Evolutionary conservation across 106 monocot species (phyloP), one percentile per base, ranked within the genome.

Genomic region (Dioscorea alata): DNA sequence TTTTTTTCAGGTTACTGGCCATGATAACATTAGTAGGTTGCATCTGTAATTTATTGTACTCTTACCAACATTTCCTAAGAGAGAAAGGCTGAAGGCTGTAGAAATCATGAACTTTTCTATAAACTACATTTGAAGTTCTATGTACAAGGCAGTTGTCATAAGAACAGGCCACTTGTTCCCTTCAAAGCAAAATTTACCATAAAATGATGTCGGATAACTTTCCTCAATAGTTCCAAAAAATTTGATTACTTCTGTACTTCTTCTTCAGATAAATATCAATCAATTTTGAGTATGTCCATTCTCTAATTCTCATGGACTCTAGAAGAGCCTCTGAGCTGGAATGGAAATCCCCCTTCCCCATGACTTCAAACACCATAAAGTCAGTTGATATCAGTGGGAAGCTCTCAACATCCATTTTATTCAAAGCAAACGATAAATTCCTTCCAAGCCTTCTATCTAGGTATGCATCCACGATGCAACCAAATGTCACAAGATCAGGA

Each of bases 311-410:
- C 24, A 35, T 64, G 48, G 86, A 76, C 71, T 87, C 80, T 57
- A 92, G 22, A 31, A 97, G 69, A 13, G 59, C 67, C 75, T 97
- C 97, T 8, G 92, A 86, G 59, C 74, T 85, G 0, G 78, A 76
- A 61, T 92, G 97, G 34, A 97, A 97, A 64, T 87, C 92, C n/a
- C 97, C 97, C 70, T 89, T 97, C 22, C 92, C 97, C 67, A 97
- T 87, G 20, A 59, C 97, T 54, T 97, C 89, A 69, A 92, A 97
- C 22, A 92, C 87, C 13, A 97, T 54, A 0, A 71, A 76, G 75
- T 97, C 92, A n/a, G 97, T 97, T n/a, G 20, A 65, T 34, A 97
- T 65, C 13, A 77, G 24, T 0, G 97, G 92, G 56, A 23, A 22
- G 25, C 59, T 67, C 4, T 69, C 68, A 10, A 56, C 53, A 63